These are phyloP conservation scores for Astrephomene gubernaculifera DNA, from an alignment of 139 green algal genomes.

Conservation along the genomic window DNA sequence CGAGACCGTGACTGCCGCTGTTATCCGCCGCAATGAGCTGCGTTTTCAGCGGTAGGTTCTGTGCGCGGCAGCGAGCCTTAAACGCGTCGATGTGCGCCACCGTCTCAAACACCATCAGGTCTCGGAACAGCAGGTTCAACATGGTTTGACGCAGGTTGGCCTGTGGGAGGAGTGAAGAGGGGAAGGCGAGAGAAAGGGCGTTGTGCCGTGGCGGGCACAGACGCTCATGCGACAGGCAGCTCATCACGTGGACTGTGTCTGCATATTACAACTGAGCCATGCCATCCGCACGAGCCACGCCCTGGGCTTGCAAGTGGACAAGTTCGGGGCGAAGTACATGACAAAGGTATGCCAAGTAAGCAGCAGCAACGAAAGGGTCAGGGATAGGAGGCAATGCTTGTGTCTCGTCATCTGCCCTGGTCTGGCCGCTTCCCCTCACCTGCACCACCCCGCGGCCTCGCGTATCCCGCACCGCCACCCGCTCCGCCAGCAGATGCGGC, in stretches of 20 bases:
- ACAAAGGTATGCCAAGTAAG: background rate
- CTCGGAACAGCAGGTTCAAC: background rate
- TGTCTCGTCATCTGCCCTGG: background rate
- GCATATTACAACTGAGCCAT: too few species aligned
- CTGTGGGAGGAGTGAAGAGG: background rate
- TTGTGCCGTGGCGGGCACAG: background rate
- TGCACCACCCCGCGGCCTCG: background rate
- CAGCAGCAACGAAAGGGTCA: background rate
- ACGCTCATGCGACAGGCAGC: background rate
- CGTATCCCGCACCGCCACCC: background rate
- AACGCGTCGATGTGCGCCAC: background rate
- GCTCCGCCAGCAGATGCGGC: slow-evolving; percentile 3
- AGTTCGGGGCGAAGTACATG: too few species aligned
- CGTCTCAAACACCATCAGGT: slow-evolving; percentile 21
- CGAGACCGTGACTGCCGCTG: background rate
- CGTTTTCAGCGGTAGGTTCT: background rate
- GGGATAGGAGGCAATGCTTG: background rate
- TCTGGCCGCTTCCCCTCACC: background rate
- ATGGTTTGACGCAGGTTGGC: slow-evolving; percentile 14
- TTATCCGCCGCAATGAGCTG: background rate
- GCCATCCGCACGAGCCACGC: too few species aligned
- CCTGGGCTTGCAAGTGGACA: too few species aligned
- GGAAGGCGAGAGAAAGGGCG: background rate
- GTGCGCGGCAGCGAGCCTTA: background rate
- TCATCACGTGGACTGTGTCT: too few species aligned